Percentiles rank a stretch among this genome's conserved stretches.
phyloP scores from a whole-genome alignment of 352 stramenopile species.

The Pythium utonaiense region DNA sequence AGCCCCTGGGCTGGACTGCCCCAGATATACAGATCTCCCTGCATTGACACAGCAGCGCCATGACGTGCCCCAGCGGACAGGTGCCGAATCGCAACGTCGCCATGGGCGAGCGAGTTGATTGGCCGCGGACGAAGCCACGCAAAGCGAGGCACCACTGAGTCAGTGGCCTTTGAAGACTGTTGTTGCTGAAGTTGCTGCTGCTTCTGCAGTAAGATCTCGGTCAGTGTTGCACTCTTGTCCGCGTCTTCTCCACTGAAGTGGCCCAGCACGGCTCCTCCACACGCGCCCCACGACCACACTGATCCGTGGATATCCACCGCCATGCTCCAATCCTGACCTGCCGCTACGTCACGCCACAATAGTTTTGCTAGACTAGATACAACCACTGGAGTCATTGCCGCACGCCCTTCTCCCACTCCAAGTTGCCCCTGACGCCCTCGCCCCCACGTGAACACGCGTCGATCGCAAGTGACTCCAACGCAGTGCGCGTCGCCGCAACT shows the following conservation, averaged over 20 bases:
- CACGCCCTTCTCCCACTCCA: slow-evolving; percentile 47
- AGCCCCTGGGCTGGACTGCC: slow-evolving; percentile 22
- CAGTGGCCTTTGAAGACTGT: background rate
- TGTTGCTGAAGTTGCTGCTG: slow-evolving; percentile 29
- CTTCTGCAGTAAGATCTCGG: slow-evolving; percentile 41
- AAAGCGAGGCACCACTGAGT: slow-evolving; percentile 26
- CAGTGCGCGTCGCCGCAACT: slow-evolving; percentile 80
- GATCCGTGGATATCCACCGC: slow-evolving; percentile 55
- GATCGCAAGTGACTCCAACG: slow-evolving; percentile 46
- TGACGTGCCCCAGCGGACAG: slow-evolving; percentile 88
- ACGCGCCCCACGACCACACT: slow-evolving; percentile 82
- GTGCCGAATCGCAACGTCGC: slow-evolving; percentile 32
- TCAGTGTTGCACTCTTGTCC: slow-evolving; percentile 23
- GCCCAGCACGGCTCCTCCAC: slow-evolving; percentile 61
- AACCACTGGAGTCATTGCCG: slow-evolving; percentile 28
- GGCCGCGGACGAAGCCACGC: slow-evolving; percentile 29
- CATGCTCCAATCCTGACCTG: slow-evolving; percentile 78
- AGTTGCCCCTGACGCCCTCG: slow-evolving; percentile 75
- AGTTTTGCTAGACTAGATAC: background rate
- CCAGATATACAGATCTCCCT: slow-evolving; percentile 93
- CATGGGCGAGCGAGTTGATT: slow-evolving; percentile 36
- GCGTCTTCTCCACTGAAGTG: slow-evolving; percentile 17
- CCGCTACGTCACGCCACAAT: slow-evolving; percentile 45
- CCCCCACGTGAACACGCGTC: slow-evolving; percentile 75
- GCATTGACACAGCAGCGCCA: slow-evolving; percentile 77